Base-by-base conservation (phyloP, 2,329 filamentous ascomycete species). In the Fusarium pseudocircinatum region DNA sequence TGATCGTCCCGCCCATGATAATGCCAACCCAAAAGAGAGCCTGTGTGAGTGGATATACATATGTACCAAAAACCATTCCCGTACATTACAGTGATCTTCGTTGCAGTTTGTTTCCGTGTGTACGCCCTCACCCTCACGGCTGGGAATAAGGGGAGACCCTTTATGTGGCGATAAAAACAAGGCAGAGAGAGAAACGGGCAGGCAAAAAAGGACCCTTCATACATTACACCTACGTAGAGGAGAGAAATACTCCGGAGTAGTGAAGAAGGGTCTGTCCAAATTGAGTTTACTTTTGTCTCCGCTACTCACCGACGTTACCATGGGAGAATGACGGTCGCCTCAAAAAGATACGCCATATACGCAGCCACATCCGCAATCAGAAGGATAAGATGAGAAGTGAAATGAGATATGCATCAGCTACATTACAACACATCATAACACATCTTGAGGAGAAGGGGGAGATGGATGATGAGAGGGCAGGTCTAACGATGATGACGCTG, bases 301-400 rank as follows among this genome's bases (percentile, higher is more conserved):
- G 43, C 39, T 49, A 52, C 61, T 73, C 70, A 73, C 70, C 70
- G 70, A 73, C 47, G 70, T 72, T 72, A 50, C 70, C 46, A 59
- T 65, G 56, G 59, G 36, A 16, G 50, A 53, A 14, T 44, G 42
- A 53, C 20, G 28, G 47, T 10, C 65, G 43, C 40, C 53, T 56
- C 43, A 43, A 43, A 34, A 44, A 60, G 37, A 49, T 49, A 73
- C 58, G 58, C 70, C 66, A 69, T 69, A 34, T 16, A 69, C 50
- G 64, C 64, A 69, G 66, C 66, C 64, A 69, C 64, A 63, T 69
- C 64, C 66, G 58, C 50, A 69, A 64, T 52, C 50, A 69, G 58
- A 52, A 44, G 39, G 32, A 28, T 53, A 22, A 63, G 69, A 47
- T 22, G 44, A 47, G 44, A 47, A 26, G 44, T 28, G 44, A 28